Conservation (phyloP, 2,329 filamentous ascomycete species). For the Trichothecium sympodiale region DNA sequence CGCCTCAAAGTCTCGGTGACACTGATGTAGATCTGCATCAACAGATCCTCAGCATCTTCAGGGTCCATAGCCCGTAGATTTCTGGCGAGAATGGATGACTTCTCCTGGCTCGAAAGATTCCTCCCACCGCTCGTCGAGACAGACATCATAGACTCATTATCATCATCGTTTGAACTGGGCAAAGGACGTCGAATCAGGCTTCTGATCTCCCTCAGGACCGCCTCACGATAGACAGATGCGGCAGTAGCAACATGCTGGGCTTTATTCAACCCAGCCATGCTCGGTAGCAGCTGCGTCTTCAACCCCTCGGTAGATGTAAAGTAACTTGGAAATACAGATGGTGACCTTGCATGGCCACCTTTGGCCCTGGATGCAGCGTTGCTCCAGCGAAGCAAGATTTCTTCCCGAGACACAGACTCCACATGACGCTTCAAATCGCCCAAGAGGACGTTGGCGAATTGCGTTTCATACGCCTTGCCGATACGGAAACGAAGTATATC, state of each 20-base stretch:
- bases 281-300: conserved; percentile 57
- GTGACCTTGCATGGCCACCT: conserved; percentile 53
- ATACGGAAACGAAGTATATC: conserved; percentile 66
- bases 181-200: conserved; percentile 73
- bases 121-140: conserved; percentile 65
- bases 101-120: conserved; percentile 70
- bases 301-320: conserved; percentile 61
- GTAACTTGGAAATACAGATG: conserved; percentile 68
- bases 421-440: conserved; percentile 73
- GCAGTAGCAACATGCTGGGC: conserved; percentile 72
- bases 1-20: conserved; percentile 80
- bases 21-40: conserved; percentile 73
- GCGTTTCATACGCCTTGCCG: conserved; percentile 74
- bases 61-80: conserved; percentile 78
- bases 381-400: conserved; percentile 79
- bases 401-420: conserved; percentile 55
- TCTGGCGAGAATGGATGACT: conserved; percentile 75
- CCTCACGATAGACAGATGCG: conserved; percentile 73
- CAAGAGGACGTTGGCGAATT: conserved; percentile 68
- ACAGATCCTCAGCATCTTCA: conserved; percentile 72
- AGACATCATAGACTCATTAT: conserved; percentile 81
- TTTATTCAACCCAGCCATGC: conserved; percentile 68
- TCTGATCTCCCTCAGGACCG: conserved; percentile 76
- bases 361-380: conserved; percentile 62
- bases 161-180: conserved; percentile 88